phyloP scores from a whole-genome alignment of 768 basidiomycete species.

The Mycena olivaceomarginata region DNA sequence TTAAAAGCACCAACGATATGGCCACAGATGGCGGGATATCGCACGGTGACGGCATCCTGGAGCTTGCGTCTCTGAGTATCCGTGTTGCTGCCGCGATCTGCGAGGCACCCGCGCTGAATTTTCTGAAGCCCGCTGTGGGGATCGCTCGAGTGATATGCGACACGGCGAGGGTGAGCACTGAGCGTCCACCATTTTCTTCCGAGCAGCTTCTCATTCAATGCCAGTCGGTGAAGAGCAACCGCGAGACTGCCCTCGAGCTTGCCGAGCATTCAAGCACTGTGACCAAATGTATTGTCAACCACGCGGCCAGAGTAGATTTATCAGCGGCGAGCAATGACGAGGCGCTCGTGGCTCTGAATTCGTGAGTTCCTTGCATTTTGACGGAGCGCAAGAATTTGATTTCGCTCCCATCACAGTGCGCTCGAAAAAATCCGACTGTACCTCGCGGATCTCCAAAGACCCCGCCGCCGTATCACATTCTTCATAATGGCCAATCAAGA shows the following conservation, averaged over 20 bases:
- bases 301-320: not conserved
- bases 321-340: not conserved
- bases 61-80: not conserved
- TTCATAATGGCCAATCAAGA: slow-evolving; percentile 11
- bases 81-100: not conserved
- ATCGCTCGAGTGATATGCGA: slow-evolving; percentile 9
- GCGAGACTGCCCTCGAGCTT: slow-evolving; percentile 1
- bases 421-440: not conserved
- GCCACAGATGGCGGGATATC: too few relatives aligned
- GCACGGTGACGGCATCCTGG: not conserved
- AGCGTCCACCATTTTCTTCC: not conserved
- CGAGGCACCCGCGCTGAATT: not conserved
- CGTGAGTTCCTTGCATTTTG: not conserved
- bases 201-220: not conserved
- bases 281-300: not conserved
- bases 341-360: not conserved
- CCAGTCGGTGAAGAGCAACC: not conserved
- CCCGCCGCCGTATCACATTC: not conserved
- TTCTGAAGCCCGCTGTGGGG: not conserved
- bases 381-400: not conserved
- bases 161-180: slow-evolving; percentile 9
- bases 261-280: not conserved
- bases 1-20: too few relatives aligned
- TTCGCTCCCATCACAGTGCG: not conserved
- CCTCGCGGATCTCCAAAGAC: not conserved